phyloP scores from a whole-genome alignment of 371 early-diverging fungal genomes.

The Mortierella sp. region DNA sequence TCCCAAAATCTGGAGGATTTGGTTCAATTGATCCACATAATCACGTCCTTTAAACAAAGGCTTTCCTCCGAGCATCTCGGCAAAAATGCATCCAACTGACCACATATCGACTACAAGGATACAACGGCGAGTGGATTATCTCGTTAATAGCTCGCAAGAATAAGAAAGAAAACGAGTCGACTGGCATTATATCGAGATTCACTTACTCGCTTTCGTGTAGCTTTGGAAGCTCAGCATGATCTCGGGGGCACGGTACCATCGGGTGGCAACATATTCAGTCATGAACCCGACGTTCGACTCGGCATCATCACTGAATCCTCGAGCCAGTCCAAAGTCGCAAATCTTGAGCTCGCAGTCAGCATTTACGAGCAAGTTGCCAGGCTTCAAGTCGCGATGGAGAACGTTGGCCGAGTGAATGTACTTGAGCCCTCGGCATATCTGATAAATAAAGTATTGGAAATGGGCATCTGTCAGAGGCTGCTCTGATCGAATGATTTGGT shows the following conservation, averaged over 20 bases:
- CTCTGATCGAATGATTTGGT: constrained; percentile 97
- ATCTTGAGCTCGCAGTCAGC: constrained; percentile 98
- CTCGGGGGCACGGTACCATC: constrained; percentile 99
- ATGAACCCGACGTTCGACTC: constrained; percentile 91
- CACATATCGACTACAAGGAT: constrained; percentile 89
- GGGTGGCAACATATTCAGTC: constrained; percentile 98
- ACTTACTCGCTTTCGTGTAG: constrained; percentile 96
- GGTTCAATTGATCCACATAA: constrained; percentile 99
- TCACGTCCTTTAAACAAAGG: constrained; percentile 93
- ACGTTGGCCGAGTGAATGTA: constrained; percentile 99
- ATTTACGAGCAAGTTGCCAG: constrained; percentile 96
- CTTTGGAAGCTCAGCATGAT: constrained; percentile 95
- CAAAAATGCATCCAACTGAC: constrained; percentile 98
- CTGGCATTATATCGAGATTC: not conserved
- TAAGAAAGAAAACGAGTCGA: not conserved
- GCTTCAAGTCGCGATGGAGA: constrained; percentile 97
- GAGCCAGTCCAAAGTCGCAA: constrained; percentile 96
- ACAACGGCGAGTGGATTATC: not conserved
- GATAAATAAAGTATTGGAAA: constrained; percentile 98
- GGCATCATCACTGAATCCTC: constrained; percentile 87
- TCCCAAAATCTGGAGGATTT: constrained; percentile 96
- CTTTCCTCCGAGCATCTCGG: constrained; percentile 94
- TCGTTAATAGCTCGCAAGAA: not conserved
- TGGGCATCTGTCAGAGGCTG: constrained; percentile 97
- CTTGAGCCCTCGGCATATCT: constrained; percentile 96